Conservation (phyloP, 306 rosid genomes). For the Dicorynia guianensis region DNA sequence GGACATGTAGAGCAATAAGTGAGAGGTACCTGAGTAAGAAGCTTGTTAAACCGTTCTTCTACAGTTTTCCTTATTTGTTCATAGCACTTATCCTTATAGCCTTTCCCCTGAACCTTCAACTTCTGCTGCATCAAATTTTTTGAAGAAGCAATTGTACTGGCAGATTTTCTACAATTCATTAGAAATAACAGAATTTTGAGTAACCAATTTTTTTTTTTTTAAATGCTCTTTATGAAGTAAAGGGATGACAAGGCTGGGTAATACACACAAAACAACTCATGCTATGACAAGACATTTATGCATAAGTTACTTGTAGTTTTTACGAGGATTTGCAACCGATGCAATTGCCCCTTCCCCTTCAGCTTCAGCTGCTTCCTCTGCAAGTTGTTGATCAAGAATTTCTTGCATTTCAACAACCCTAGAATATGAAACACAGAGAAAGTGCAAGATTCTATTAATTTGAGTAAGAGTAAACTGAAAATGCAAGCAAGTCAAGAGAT, state of each 20-base stretch:
- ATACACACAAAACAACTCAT: slow-evolving; percentile 7
- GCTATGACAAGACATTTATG: slow-evolving; percentile 33
- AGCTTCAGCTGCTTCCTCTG: slow-evolving; percentile 98
- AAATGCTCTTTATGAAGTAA: not conserved
- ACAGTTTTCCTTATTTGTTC: slow-evolving; percentile 94
- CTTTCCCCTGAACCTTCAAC: slow-evolving; percentile 85
- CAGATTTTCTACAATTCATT: slow-evolving; percentile 62
- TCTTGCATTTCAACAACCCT: slow-evolving; percentile 99
- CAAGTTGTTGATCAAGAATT: slow-evolving; percentile 92
- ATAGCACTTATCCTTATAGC: slow-evolving; percentile 92
- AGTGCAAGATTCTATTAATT: slow-evolving; percentile 36
- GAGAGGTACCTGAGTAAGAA: slow-evolving; percentile 75
- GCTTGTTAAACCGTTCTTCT: slow-evolving; percentile 82
- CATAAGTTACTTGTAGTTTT: slow-evolving; percentile 60
- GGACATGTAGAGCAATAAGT: slow-evolving; percentile 11
- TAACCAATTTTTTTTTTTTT: not conserved
- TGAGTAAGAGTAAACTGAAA: slow-evolving; percentile 19
- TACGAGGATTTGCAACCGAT: slow-evolving; percentile 75
- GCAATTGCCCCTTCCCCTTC: slow-evolving; percentile 89
- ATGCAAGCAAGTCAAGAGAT: slow-evolving; percentile 10
- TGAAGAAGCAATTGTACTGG: slow-evolving; percentile 63
- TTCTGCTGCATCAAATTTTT: slow-evolving; percentile 76
- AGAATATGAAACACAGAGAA: slow-evolving; percentile 24
- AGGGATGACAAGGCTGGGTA: slow-evolving; percentile 23
- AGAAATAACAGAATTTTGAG: slow-evolving; percentile 37